Evolutionary conservation across 2,329 filamentous ascomycete genomes (phyloP), one percentile per base, ranked within the genome.

Genomic region (Talaromyces marneffei): DNA sequence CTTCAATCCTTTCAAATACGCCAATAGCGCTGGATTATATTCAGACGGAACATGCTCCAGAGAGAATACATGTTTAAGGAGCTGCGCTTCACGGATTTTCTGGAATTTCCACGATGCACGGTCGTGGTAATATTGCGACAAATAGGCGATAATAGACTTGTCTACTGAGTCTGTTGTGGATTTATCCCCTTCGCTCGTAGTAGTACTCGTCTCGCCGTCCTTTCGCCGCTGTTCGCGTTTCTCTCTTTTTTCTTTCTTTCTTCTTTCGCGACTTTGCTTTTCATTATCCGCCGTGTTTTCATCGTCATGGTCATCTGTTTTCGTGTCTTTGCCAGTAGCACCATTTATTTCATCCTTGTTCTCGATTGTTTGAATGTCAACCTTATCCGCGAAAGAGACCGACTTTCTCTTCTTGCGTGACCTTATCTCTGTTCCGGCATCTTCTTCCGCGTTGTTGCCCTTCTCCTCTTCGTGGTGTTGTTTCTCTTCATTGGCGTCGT

Each of bases 31-130:
- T 52, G 83, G 77, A 62, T 90, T 86, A 75, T 93, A 85, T 62
- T 83, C 78, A 16, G 86, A 77, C 0, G 92, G 90, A 46, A 97
- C 84, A 46, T 84, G 83, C 67, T 86, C 84, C 65, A 86, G 77
- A 66, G 90, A 86, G 72, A 95, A 90, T 50, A 89, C 78, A 78
- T 95, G 87, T 74, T 94, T 93, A 71, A 97, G 84, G 12, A 97
- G 80, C 67, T 90, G 85, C 59, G 87, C 90, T 75, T 97, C 92
- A 71, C 91, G 86, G 68, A 91, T 92, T 78, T 97, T 97, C 79
- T 95, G 96, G 80, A 97, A 97, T 75, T 96, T 97, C 93, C 93
- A 97, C 67, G 80, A 81, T 9, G 82, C 79, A 62, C 86, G 86
- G 63, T 86, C 83, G 60, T 82, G 83, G 75, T 90, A 82, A 82